These are phyloP conservation scores for Catenaria anguillulae DNA, from an alignment of 371 early-diverging fungal genomes.

Conservation along the genomic window DNA sequence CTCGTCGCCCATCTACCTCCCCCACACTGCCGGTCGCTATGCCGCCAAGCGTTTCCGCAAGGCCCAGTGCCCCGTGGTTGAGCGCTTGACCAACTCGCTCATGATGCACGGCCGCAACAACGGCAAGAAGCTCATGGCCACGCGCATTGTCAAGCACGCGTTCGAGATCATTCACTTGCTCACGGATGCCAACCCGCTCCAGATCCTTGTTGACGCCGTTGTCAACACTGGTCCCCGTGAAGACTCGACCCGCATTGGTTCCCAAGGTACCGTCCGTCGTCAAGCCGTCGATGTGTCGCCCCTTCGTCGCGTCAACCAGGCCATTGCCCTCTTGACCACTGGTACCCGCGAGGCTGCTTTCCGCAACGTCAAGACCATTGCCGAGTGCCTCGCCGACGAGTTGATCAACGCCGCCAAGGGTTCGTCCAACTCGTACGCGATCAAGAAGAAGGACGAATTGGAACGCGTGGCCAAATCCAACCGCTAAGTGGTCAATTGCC, in stretches of 20 bases:
- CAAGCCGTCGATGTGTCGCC: constrained; percentile 99
- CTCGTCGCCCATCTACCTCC: constrained; percentile 86
- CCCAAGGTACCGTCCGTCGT: constrained; percentile 98
- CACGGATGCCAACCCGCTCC: constrained; percentile 98
- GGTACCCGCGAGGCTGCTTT: constrained; percentile 83
- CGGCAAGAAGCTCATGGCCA: constrained; percentile 99
- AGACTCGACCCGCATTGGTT: constrained; percentile 99
- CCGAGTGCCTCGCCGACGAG: constrained; percentile 99
- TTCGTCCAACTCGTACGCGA: constrained; percentile 97
- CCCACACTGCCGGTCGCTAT: constrained; percentile 98
- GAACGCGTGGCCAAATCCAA: constrained; percentile 95
- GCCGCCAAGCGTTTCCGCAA: constrained; percentile 96
- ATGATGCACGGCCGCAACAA: constrained; percentile 99
- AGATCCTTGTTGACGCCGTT: constrained; percentile 98
- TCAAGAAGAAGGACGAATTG: constrained; percentile 99
- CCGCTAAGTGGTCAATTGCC: no score
- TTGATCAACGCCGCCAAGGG: constrained; percentile 99
- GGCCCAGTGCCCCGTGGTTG: constrained; percentile 98
- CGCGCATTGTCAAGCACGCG: constrained; percentile 97
- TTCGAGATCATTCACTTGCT: constrained; percentile 98
- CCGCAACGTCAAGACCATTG: constrained; percentile 97
- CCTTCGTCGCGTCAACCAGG: constrained; percentile 96
- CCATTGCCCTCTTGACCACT: constrained; percentile 89
- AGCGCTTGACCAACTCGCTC: constrained; percentile 98
- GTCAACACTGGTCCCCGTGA: constrained; percentile 99